A percentile compares a stretch with the other conserved stretches of the same genome.
These are phyloP conservation scores for Heimioporus sp. DNA, from an alignment of 768 basidiomycete species.

Conservation along the genomic window DNA sequence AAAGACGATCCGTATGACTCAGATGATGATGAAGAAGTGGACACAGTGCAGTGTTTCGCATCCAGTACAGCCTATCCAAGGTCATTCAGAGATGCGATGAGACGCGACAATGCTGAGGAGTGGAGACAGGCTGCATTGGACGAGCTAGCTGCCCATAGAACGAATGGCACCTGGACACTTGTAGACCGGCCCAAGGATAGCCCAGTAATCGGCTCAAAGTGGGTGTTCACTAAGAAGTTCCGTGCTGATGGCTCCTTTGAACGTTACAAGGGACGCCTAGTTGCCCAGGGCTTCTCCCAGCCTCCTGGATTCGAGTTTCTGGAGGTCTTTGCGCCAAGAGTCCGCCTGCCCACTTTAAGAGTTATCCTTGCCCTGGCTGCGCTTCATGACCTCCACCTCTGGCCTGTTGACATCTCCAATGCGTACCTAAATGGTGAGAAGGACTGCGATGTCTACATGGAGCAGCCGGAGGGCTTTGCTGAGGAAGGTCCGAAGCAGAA, in stretches of 20 bases:
- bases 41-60: too few species aligned
- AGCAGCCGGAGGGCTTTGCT: neutral
- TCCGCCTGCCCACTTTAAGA: neutral
- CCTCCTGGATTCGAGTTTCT: conserved; percentile 33
- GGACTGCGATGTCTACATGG: conserved; percentile 3
- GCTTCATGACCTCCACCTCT: conserved; percentile 27
- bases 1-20: too few species aligned
- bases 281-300: conserved; percentile 35
- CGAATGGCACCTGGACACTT: conserved; percentile 29
- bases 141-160: too few species aligned
- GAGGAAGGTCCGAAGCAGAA: too few species aligned
- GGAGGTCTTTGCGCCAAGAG: conserved; percentile 32
- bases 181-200: neutral
- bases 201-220: too few species aligned
- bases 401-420: conserved; percentile 1
- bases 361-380: too few species aligned
- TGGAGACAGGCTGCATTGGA: too few species aligned
- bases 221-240: neutral
- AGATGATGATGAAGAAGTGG: too few species aligned
- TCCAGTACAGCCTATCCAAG: too few species aligned
- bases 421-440: conserved; percentile 22
- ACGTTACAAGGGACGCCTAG: conserved; percentile 38
- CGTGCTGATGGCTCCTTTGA: conserved; percentile 27
- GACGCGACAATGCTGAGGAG: too few species aligned
- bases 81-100: too few species aligned